These are phyloP conservation scores for Cordyceps cateniannulata DNA, from an alignment of 2,329 filamentous ascomycete species.

Conservation along the genomic window DNA sequence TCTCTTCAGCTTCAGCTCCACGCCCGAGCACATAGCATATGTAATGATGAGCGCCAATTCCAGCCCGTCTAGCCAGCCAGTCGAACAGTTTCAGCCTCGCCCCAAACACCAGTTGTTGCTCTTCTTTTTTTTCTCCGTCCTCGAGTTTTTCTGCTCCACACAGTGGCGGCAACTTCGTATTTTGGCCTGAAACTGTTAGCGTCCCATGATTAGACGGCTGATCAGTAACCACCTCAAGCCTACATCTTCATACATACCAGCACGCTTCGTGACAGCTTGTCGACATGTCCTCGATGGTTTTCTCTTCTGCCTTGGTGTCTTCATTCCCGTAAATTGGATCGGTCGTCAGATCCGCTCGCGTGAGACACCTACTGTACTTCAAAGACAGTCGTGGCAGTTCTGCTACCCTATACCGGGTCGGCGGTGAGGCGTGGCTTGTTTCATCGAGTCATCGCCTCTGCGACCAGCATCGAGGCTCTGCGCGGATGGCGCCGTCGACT, in stretches of 20 bases:
- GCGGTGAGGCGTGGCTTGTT: slow-evolving; percentile 5
- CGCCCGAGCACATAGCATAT: not conserved
- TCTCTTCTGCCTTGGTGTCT: not conserved
- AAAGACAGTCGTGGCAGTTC: no score
- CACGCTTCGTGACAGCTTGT: not conserved
- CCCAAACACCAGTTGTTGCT: not conserved
- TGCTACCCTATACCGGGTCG: not conserved
- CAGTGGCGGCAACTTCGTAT: not conserved
- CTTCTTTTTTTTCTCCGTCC: slow-evolving; percentile 7
- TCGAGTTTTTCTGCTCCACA: not conserved
- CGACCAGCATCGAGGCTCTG: not conserved
- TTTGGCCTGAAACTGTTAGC: not conserved
- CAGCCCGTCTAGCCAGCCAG: not conserved
- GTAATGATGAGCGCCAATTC: not conserved
- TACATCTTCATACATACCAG: not conserved
- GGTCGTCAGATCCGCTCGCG: not conserved
- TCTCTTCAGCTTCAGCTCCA: not conserved
- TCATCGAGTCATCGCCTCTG: not conserved
- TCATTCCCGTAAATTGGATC: slow-evolving; percentile 4
- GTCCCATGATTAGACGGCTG: not conserved
- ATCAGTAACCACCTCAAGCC: not conserved
- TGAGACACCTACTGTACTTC: not conserved
- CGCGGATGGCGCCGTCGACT: not conserved
- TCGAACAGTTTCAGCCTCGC: slow-evolving; percentile 3
- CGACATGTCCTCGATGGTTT: not conserved